Percentiles rank a stretch among this genome's conserved stretches.
Conservation (phyloP, 805 yeast genomes). For the Ogataea paradorogensis region DNA sequence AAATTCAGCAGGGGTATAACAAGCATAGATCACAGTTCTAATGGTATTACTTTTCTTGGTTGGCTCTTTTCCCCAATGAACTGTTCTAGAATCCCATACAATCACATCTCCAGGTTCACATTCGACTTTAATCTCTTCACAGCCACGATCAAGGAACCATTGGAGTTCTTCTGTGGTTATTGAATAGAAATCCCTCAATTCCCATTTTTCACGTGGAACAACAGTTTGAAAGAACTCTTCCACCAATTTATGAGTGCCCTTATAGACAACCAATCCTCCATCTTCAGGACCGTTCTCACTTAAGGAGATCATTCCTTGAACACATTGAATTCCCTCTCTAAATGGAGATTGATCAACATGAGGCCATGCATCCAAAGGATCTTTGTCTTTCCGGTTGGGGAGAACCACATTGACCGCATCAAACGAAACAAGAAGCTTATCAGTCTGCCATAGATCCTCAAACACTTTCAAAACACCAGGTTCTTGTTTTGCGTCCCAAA, state of each 20-base stretch:
- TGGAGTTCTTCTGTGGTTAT: slow-evolving; percentile 23
- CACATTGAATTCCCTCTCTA: slow-evolving; percentile 30
- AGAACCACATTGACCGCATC: slow-evolving; percentile 32
- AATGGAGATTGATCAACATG: slow-evolving; percentile 36
- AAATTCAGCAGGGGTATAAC: slow-evolving; percentile 34
- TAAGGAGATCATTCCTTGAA: slow-evolving; percentile 34
- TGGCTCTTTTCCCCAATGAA: slow-evolving; percentile 33
- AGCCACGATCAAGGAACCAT: slow-evolving; percentile 30
- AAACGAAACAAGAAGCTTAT: slow-evolving; percentile 34
- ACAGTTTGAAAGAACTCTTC: slow-evolving; percentile 28
- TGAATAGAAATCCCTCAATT: slow-evolving; percentile 17
- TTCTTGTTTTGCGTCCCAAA: slow-evolving; percentile 35
- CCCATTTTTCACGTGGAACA: slow-evolving; percentile 24
- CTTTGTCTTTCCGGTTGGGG: slow-evolving; percentile 24
- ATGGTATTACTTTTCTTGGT: slow-evolving; percentile 24
- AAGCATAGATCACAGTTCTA: slow-evolving; percentile 31
- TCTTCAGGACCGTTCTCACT: slow-evolving; percentile 25
- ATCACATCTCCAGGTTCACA: slow-evolving; percentile 36
- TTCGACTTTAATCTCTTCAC: slow-evolving; percentile 28
- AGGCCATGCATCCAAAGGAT: slow-evolving; percentile 26
- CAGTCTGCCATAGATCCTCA: slow-evolving; percentile 33
- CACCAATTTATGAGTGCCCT: slow-evolving; percentile 22
- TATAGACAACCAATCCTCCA: slow-evolving; percentile 33
- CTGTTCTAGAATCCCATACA: slow-evolving; percentile 35
- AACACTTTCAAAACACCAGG: slow-evolving; percentile 28